Evolutionary conservation across 139 green algal genomes (phyloP), one percentile per base, ranked within the genome.

Genomic region (Chlamydomonas asymmetrica): DNA sequence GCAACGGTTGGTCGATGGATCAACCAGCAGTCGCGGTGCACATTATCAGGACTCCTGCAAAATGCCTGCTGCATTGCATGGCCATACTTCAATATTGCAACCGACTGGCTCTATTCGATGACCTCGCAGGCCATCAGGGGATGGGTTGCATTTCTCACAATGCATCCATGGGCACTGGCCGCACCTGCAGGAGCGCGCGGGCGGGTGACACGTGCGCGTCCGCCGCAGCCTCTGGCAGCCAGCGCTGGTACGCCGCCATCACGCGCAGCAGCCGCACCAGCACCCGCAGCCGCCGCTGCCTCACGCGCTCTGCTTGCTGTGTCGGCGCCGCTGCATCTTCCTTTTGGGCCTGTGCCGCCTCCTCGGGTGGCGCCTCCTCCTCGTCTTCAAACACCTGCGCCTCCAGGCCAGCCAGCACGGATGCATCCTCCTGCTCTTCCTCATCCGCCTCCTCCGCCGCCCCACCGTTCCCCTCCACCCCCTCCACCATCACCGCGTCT

Each of bases 191-290:
- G 45, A 91, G 40, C n/a, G 91, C 70, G 16, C 70, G 66, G 1
- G 62, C 61, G 0, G 71, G 32, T 56, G 91, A 76, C 9, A 91
- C 54, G 50, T 79, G 78, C 9, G 69, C 59, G 39, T 91, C 86
- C 9, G 52, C 69, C 63, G 77, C 71, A 16, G 85, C 77, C 4
- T 76, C 83, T 5, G 84, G 86, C 49, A 91, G 38, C 29, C 63
- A 62, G 37, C 68, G 43, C 37, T 73, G 67, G 71, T 85, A 89
- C 23, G 48, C 32, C 9, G 59, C 48, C 38, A 89, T 49, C 45
- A 64, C 61, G 8, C 35, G 38, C 29, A 67, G 43, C 62, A 79
- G 65, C 57, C 57, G 60, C 45, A 67, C 37, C 61, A 52, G 3
- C 65, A 80, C 40, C 40, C 41, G 61, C 49, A 54, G 4, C 0